These are phyloP conservation scores for Hypoxylon fuscum DNA, from an alignment of 495 filamentous ascomycete genomes.

Conservation along the genomic window DNA sequence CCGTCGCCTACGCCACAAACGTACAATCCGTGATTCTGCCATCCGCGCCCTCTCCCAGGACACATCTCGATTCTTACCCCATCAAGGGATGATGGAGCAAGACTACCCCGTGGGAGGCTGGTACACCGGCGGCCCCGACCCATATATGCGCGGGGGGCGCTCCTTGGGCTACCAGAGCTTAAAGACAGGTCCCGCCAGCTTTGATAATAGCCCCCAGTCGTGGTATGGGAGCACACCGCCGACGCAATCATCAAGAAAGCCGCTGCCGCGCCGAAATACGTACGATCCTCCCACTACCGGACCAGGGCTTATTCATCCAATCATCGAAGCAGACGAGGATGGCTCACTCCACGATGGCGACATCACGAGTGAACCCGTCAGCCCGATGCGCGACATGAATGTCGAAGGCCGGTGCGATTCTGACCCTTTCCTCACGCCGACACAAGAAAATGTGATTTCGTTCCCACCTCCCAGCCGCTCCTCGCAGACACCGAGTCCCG, in stretches of 20 bases:
- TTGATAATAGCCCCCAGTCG: slow-evolving; percentile 29
- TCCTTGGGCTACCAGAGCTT: slow-evolving; percentile 57
- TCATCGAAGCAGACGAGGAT: slow-evolving; percentile 75
- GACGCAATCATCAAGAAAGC: slow-evolving; percentile 35
- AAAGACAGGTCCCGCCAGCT: slow-evolving; percentile 37
- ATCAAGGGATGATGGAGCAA: slow-evolving; percentile 69
- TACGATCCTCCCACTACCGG: slow-evolving; percentile 33
- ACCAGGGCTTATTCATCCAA: slow-evolving; percentile 60
- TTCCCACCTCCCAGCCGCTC: slow-evolving; percentile 39
- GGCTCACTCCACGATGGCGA: slow-evolving; percentile 55
- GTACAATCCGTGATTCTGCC: slow-evolving; percentile 47
- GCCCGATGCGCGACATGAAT: slow-evolving; percentile 30
- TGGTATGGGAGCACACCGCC: slow-evolving; percentile 38
- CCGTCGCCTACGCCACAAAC: slow-evolving; percentile 51
- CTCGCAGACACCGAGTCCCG: slow-evolving; percentile 42
- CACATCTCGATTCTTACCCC: slow-evolving; percentile 44
- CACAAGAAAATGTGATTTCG: slow-evolving; percentile 29
- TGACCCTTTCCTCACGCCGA: slow-evolving; percentile 58
- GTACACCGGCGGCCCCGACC: slow-evolving; percentile 55
- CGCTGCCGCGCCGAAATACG: slow-evolving; percentile 38
- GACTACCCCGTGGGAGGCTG: slow-evolving; percentile 42
- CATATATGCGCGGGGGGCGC: slow-evolving; percentile 48
- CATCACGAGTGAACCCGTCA: slow-evolving; percentile 37
- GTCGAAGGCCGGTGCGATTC: slow-evolving; percentile 39
- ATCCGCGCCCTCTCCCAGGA: slow-evolving; percentile 53